These are phyloP conservation scores for Fragaria ananassa DNA, from an alignment of 306 rosid genomes.

Conservation along the genomic window DNA sequence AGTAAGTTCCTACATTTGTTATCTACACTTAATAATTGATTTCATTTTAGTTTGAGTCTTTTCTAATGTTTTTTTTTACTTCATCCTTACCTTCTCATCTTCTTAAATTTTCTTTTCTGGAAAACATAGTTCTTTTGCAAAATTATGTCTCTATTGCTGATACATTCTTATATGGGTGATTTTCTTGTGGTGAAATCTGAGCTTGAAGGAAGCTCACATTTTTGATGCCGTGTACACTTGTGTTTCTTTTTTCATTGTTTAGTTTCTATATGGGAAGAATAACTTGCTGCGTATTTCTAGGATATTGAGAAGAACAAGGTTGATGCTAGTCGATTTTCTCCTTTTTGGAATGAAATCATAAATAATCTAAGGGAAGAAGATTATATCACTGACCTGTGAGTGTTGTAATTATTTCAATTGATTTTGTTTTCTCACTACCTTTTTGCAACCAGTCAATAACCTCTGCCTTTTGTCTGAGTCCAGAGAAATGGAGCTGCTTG, in stretches of 20 bases:
- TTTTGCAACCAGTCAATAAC: not conserved
- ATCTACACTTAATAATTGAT: not conserved
- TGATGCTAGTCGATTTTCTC: constrained; percentile 83
- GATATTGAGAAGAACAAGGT: constrained; percentile 54
- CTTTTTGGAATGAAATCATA: constrained; percentile 92
- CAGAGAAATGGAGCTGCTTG: constrained; percentile 87
- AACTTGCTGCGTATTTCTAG: constrained; percentile 39
- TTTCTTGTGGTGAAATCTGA: not conserved
- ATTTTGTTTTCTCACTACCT: not conserved
- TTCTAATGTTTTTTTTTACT: not conserved
- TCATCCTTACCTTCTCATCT: not conserved
- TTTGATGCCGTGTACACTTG: not conserved
- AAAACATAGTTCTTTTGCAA: not conserved
- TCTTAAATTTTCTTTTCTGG: not conserved
- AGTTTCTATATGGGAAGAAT: constrained; percentile 7
- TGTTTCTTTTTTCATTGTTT: not conserved
- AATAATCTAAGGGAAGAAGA: constrained; percentile 90
- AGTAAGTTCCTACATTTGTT: not conserved
- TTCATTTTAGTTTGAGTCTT: not conserved
- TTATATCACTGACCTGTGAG: constrained; percentile 84
- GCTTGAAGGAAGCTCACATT: not conserved
- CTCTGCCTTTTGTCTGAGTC: not conserved
- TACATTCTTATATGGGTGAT: not conserved
- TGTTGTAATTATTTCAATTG: constrained; percentile 11
- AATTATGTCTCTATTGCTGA: not conserved